A percentile compares a stretch with the other conserved stretches of the same genome.
Evolutionary conservation across 2,329 filamentous ascomycete species (phyloP).

Genomic region (Sarocladiaceae sp.): DNA sequence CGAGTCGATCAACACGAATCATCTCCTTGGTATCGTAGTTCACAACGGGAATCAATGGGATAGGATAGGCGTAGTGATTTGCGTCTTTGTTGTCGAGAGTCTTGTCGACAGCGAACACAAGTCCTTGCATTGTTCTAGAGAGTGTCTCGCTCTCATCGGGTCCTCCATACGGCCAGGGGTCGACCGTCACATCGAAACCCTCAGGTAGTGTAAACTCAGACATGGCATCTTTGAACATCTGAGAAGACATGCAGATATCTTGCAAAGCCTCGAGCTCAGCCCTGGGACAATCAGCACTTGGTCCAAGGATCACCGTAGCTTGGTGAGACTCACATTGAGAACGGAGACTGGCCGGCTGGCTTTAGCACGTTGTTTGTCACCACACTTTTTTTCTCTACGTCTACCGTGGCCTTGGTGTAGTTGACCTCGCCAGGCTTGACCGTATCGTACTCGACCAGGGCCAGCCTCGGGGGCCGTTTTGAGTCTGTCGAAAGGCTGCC

Average conservation of each 20-base stretch:
- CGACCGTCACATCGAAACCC: conserved; percentile 36
- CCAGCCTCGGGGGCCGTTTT: conserved; percentile 37
- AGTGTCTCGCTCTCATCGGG: conserved; percentile 32
- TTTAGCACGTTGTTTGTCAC: conserved; percentile 19
- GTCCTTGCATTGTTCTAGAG: conserved; percentile 41
- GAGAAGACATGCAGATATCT: conserved; percentile 33
- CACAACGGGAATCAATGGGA: conserved; percentile 55
- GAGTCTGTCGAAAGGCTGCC: conserved; percentile 36
- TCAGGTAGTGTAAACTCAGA: conserved; percentile 39
- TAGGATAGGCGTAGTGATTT: conserved; percentile 56
- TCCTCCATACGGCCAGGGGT: conserved; percentile 63
- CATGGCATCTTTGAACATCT: conserved; percentile 40
- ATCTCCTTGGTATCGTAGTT: conserved; percentile 49
- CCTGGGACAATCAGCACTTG: conserved; percentile 15
- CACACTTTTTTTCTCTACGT: conserved; percentile 26
- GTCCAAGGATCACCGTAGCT: not conserved
- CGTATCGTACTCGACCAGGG: conserved; percentile 39
- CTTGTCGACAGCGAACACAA: conserved; percentile 40
- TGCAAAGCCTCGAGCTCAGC: conserved; percentile 34
- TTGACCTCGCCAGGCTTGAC: conserved; percentile 24
- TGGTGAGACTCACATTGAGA: not conserved
- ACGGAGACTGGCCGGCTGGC: conserved; percentile 24
- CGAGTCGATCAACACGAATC: conserved; percentile 50
- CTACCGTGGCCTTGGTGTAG: conserved; percentile 32
- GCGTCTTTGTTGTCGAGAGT: conserved; percentile 42